These are phyloP conservation scores for Thecaphora thlaspeos DNA, from an alignment of 1,284 basidiomycete species.

Conservation along the genomic window DNA sequence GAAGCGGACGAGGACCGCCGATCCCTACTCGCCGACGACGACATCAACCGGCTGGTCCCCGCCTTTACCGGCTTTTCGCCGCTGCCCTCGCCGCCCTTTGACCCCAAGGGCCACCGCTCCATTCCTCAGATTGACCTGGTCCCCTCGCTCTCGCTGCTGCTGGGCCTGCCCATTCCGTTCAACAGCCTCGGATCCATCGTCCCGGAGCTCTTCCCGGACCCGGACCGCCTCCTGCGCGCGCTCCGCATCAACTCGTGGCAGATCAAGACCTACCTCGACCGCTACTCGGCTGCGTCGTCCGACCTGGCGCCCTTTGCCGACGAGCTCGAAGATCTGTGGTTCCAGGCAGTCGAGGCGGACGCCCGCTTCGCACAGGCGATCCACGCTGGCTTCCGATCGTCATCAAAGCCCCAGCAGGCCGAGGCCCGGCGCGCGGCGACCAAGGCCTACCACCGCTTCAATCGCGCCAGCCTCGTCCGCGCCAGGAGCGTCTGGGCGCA, in stretches of 20 bases:
- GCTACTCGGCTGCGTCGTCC: constrained; percentile 68
- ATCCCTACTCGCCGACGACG: constrained; percentile 3
- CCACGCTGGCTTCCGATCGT: constrained; percentile 22
- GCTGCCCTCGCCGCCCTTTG: constrained; percentile 37
- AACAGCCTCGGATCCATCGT: constrained; percentile 90
- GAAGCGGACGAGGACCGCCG: constrained; percentile 15
- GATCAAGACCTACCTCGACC: constrained; percentile 73
- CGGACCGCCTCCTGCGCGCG: constrained; percentile 64
- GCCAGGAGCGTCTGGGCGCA: constrained; percentile 91
- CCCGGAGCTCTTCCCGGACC: constrained; percentile 74
- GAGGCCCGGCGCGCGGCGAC: constrained; percentile 18
- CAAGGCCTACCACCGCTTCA: constrained; percentile 62
- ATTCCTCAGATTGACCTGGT: constrained; percentile 94
- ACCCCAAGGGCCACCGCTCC: constrained; percentile 63
- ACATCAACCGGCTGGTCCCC: constrained; percentile 7
- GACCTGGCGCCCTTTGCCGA: constrained; percentile 64
- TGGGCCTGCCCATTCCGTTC: constrained; percentile 90
- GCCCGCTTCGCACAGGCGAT: constrained; percentile 21
- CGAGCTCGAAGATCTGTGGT: constrained; percentile 45
- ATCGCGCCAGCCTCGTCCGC: constrained; percentile 67
- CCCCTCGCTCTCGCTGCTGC: constrained; percentile 82
- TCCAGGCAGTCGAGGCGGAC: constrained; percentile 34
- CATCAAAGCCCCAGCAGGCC: constrained; percentile 8
- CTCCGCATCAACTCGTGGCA: constrained; percentile 74
- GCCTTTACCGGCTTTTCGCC: constrained; percentile 36